Evolutionary conservation across 208 protist genomes (phyloP).

Genomic region (Entamoeba histolytica): DNA sequence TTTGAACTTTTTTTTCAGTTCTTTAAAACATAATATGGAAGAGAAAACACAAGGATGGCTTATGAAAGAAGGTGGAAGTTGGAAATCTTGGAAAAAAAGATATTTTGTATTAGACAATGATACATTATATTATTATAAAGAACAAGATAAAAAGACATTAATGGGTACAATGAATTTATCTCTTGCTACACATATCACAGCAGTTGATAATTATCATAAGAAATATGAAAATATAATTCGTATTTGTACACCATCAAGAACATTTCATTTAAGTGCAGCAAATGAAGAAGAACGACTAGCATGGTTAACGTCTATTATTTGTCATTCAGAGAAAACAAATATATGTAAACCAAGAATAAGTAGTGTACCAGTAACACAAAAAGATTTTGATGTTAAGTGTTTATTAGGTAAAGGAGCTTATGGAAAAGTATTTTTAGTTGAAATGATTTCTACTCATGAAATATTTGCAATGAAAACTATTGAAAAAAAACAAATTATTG

Average conservation of each 20-base stretch:
- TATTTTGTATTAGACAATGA: too few species aligned
- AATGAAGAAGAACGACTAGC: neutral
- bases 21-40: too few species aligned
- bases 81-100: too few species aligned
- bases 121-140: neutral
- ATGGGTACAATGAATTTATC: neutral
- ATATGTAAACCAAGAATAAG: neutral
- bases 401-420: conserved; percentile 1
- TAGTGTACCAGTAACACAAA: neutral
- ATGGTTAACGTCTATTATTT: neutral
- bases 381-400: neutral
- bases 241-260: neutral
- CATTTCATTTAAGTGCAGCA: neutral
- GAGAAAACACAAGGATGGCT: too few species aligned
- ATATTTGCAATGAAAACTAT: conserved; percentile 51
- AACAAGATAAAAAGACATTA: neutral
- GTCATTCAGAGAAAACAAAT: neutral
- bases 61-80: too few species aligned
- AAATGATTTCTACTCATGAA: conserved; percentile 30
- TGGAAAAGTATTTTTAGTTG: conserved; percentile 39
- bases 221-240: neutral
- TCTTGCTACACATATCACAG: neutral
- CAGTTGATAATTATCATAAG: neutral
- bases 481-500: conserved; percentile 34
- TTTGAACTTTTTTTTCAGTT: too few species aligned